Conservation (phyloP, 2,329 filamentous ascomycete species). For the Aspergillus nomiae region DNA sequence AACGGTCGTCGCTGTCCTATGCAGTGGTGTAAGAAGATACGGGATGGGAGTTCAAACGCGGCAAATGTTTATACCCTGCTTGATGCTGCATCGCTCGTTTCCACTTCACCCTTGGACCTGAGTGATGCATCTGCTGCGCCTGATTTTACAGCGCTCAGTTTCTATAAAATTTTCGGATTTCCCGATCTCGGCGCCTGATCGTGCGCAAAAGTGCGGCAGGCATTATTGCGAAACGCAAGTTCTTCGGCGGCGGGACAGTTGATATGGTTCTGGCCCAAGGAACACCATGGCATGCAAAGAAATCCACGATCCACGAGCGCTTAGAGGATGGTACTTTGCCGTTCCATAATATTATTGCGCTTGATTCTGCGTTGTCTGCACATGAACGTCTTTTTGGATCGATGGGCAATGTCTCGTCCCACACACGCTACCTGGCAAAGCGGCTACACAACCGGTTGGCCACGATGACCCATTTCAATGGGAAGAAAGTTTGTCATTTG, state of each 20-base stretch:
- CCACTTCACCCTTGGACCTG: conserved; percentile 76
- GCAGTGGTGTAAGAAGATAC: conserved; percentile 62
- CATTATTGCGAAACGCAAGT: conserved; percentile 68
- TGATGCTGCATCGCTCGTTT: conserved; percentile 79
- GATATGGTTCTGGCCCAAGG: conserved; percentile 80
- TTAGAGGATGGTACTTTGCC: conserved; percentile 91
- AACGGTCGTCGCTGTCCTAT: conserved; percentile 75
- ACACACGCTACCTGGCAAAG: conserved; percentile 67
- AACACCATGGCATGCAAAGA: conserved; percentile 80
- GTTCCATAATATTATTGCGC: conserved; percentile 84
- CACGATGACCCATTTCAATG: conserved; percentile 69
- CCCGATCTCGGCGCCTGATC: conserved; percentile 86
- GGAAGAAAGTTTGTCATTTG: conserved; percentile 63
- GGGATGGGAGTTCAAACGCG: conserved; percentile 31
- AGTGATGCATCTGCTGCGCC: conserved; percentile 63
- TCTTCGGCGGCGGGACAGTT: conserved; percentile 94
- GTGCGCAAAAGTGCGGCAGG: conserved; percentile 70
- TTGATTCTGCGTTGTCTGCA: conserved; percentile 71
- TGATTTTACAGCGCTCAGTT: conserved; percentile 84
- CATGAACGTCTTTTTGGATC: conserved; percentile 71
- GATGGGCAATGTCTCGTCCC: conserved; percentile 68
- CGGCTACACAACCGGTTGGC: conserved; percentile 62
- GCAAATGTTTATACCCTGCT: conserved; percentile 67
- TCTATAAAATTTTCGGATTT: conserved; percentile 98
- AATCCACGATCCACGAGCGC: conserved; percentile 73